A percentile compares a stretch with the other conserved stretches of the same genome.
Evolutionary conservation across 768 basidiomycete genomes (phyloP).

Genomic region (Chalciporus piperatus): DNA sequence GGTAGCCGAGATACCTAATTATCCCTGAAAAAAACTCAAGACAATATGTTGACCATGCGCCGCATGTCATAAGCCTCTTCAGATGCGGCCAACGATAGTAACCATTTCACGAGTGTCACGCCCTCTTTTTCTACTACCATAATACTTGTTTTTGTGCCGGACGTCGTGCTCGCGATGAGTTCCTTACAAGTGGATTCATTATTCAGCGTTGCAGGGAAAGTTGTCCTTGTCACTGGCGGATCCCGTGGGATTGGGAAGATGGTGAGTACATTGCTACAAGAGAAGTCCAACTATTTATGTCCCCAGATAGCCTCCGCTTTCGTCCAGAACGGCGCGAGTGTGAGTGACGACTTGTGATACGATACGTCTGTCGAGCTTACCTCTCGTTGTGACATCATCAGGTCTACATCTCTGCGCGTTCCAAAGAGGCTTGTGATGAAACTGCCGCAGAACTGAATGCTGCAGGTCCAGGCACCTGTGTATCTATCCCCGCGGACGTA

Average conservation of each 20-base stretch:
- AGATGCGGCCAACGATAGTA: neutral
- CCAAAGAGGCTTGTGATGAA: constrained; percentile 46
- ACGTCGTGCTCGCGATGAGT: constrained; percentile 30
- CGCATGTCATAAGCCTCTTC: neutral
- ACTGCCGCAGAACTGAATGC: constrained; percentile 52
- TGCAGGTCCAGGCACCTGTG: constrained; percentile 53
- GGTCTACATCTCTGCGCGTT: constrained; percentile 65
- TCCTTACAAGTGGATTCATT: constrained; percentile 36
- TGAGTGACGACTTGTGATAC: constrained; percentile 15
- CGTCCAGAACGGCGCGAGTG: constrained; percentile 58
- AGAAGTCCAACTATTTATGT: constrained; percentile 6
- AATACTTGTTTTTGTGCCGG: neutral
- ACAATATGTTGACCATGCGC: constrained; percentile 14
- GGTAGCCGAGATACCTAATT: constrained; percentile 9
- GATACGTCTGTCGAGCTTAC: constrained; percentile 3
- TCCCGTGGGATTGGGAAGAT: constrained; percentile 66
- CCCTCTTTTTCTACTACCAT: neutral
- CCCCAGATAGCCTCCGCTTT: constrained; percentile 61
- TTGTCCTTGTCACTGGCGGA: constrained; percentile 65
- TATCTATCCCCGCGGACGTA: constrained; percentile 53
- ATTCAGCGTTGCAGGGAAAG: constrained; percentile 51
- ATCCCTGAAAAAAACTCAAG: constrained; percentile 11
- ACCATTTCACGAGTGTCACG: neutral
- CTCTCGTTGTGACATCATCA: constrained; percentile 14
- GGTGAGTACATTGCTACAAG: constrained; percentile 32